Evolutionary conservation across 495 filamentous ascomycete genomes (phyloP).

Genomic region (Lophiotrema nucula): DNA sequence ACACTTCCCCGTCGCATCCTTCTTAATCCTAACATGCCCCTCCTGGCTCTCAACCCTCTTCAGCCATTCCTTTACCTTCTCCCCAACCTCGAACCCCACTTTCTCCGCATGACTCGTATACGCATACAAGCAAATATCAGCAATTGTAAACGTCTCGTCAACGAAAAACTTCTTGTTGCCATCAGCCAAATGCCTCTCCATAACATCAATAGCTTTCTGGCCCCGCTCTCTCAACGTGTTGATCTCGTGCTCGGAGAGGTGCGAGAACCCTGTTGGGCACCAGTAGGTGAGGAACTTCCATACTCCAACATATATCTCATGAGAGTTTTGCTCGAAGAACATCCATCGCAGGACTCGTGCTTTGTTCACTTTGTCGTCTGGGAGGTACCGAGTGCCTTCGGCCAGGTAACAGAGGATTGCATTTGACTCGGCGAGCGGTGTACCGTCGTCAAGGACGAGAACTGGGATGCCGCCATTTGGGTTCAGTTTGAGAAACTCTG

Average conservation of each 20-base stretch:
- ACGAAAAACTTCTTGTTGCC: slow-evolving; percentile 15
- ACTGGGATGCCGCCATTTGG: slow-evolving; percentile 13
- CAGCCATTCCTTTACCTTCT: slow-evolving; percentile 13
- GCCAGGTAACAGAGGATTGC: slow-evolving; percentile 19
- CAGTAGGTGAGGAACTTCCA: slow-evolving; percentile 7
- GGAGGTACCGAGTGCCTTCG: neutral
- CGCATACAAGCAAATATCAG: slow-evolving; percentile 10
- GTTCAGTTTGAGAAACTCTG: slow-evolving; percentile 7
- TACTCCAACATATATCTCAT: slow-evolving; percentile 12
- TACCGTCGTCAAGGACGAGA: slow-evolving; percentile 17
- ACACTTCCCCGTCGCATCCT: slow-evolving; percentile 17
- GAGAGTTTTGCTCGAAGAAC: slow-evolving; percentile 18
- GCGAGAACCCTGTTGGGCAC: neutral
- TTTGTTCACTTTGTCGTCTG: neutral
- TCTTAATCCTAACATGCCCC: slow-evolving; percentile 10
- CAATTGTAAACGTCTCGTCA: slow-evolving; percentile 5
- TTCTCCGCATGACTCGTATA: slow-evolving; percentile 8
- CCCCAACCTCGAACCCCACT: slow-evolving; percentile 7
- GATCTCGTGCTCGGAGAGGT: neutral
- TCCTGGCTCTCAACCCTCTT: slow-evolving; percentile 12
- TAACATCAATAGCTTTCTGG: slow-evolving; percentile 2
- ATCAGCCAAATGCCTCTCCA: slow-evolving; percentile 15
- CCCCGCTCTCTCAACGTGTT: slow-evolving; percentile 6
- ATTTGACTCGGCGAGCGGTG: slow-evolving; percentile 6
- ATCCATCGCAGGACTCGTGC: slow-evolving; percentile 11